Conservation (phyloP, 495 filamentous ascomycete species). For the Geopyxis carbonaria region DNA sequence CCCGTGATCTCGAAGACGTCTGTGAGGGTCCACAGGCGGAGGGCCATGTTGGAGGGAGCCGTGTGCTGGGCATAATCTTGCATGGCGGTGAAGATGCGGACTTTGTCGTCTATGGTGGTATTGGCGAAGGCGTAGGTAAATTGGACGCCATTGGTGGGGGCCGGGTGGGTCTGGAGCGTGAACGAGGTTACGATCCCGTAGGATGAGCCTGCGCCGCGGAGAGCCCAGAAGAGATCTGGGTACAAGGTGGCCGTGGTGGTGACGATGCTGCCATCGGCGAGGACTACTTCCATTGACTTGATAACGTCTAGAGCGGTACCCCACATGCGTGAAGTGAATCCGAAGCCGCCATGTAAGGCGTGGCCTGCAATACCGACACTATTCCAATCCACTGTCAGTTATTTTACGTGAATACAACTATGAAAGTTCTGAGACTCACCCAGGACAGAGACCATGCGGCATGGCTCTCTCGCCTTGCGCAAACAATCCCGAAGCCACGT, state of each 20-base stretch:
- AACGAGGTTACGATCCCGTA: conserved; percentile 52
- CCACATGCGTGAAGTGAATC: conserved; percentile 43
- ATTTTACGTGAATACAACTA: background rate
- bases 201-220: conserved; percentile 42
- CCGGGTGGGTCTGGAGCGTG: conserved; percentile 40
- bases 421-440: conserved; percentile 11
- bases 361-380: conserved; percentile 59
- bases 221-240: conserved; percentile 37
- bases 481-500: conserved; percentile 42
- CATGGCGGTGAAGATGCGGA: conserved; percentile 12
- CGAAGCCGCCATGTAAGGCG: conserved; percentile 52
- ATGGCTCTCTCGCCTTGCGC: conserved; percentile 41
- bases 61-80: conserved; percentile 9
- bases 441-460: conserved; percentile 19
- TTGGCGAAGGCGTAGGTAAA: conserved; percentile 13
- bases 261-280: conserved; percentile 39
- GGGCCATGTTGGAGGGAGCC: conserved; percentile 10
- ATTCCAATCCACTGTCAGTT: background rate
- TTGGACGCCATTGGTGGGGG: conserved; percentile 28
- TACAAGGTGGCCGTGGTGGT: conserved; percentile 28
- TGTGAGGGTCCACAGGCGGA: conserved; percentile 5
- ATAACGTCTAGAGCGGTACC: conserved; percentile 50
- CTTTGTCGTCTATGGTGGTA: conserved; percentile 2
- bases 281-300: conserved; percentile 42
- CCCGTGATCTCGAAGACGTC: conserved; percentile 12